Evolutionary conservation across 495 filamentous ascomycete species (phyloP), one percentile per base, ranked within the genome.

Genomic region (Oidiodendron maius): DNA sequence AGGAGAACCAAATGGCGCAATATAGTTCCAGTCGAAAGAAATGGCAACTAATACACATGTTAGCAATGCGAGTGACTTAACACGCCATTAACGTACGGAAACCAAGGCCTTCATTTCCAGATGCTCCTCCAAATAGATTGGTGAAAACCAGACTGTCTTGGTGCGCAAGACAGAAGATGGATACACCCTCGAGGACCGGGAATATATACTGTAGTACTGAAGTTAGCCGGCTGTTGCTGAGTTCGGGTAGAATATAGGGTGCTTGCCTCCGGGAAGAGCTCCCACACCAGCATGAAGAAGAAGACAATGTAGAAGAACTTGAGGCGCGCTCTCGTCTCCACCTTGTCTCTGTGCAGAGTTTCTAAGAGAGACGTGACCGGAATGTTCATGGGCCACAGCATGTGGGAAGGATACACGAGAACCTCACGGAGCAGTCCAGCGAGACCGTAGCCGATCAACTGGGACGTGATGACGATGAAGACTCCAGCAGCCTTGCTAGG

Each of bases 211-310:
- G n/a, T n/a, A n/a, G n/a, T n/a, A n/a, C n/a, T n/a, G n/a, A n/a
- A n/a, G n/a, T n/a, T n/a, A n/a, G n/a, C n/a, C n/a, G n/a, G n/a
- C n/a, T n/a, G n/a, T n/a, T n/a, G n/a, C n/a, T n/a, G n/a, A n/a
- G 6, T 16, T 1, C 16, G 1, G 32, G 32, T 6, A n/a, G 18
- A 44, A 13, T 4, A 44, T n/a, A n/a, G n/a, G n/a, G n/a, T n/a
- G 72, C 80, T 17, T n/a, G n/a, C n/a, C n/a, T 74, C 70, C 0
- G 77, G 78, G 25, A 81, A 60, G 12, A 73, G 66, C 50, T 80
- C 75, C 54, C 68, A 82, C 3, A 71, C 30, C 34, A 66, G 67
- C 24, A 69, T 66, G 44, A 64, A 61, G 2, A 34, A 40, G 46
- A 74, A 71, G 18, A 53, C 46, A 46, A 60, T 62, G 51, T 61